Evolutionary conservation across 2,329 filamentous ascomycete species (phyloP).

Genomic region (Zymoseptoria crescenta): DNA sequence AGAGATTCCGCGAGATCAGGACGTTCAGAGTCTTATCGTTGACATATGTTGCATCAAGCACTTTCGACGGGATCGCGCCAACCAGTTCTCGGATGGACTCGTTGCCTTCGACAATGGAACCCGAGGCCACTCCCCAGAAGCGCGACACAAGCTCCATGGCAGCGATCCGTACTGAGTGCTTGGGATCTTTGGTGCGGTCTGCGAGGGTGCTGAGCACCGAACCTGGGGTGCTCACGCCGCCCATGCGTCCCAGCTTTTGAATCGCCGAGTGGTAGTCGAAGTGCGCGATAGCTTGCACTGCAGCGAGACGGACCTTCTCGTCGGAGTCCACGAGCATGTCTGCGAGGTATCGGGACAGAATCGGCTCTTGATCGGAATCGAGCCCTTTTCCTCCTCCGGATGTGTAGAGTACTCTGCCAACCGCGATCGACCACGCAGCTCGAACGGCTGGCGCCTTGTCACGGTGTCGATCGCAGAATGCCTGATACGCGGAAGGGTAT

Average conservation of each 20-base stretch:
- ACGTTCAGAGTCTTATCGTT: conserved; percentile 83
- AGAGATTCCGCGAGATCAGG: conserved; percentile 74
- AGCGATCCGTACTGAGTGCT: conserved; percentile 70
- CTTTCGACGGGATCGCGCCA: conserved; percentile 71
- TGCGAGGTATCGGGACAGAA: conserved; percentile 60
- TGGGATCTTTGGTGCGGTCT: conserved; percentile 82
- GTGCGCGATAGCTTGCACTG: conserved; percentile 73
- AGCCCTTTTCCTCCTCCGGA: conserved; percentile 85
- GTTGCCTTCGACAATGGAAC: conserved; percentile 76
- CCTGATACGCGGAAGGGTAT: conserved; percentile 69
- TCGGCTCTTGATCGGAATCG: conserved; percentile 70
- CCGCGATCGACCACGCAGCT: conserved; percentile 75
- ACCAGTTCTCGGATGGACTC: conserved; percentile 68
- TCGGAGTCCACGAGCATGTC: conserved; percentile 82
- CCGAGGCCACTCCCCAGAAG: conserved; percentile 88
- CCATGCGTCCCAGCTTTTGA: conserved; percentile 68
- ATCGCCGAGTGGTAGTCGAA: conserved; percentile 78
- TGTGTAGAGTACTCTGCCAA: conserved; percentile 81
- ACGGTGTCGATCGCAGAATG: conserved; percentile 74
- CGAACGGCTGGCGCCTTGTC: conserved; percentile 81
- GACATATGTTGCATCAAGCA: conserved; percentile 81
- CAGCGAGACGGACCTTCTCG: conserved; percentile 81
- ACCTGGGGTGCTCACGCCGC: conserved; percentile 64
- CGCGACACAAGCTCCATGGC: conserved; percentile 78
- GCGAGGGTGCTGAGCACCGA: conserved; percentile 76